phyloP scores from a whole-genome alignment of 306 rosid species.

The Mimosa pudica region DNA sequence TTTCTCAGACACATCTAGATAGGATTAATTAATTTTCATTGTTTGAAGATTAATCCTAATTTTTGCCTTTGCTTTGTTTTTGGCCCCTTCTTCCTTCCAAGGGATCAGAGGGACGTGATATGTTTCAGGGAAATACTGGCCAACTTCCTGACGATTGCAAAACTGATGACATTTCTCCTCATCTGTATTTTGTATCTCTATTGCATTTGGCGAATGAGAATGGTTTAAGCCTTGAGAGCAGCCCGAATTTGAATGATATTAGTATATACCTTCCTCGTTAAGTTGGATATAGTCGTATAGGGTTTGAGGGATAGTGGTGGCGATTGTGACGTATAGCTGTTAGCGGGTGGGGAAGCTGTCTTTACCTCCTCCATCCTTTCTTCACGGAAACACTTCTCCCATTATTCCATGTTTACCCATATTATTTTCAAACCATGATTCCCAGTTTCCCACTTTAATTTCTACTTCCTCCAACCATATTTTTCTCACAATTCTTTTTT shows the following conservation, averaged over 20 bases:
- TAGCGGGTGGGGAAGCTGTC: background rate
- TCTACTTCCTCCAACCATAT: background rate
- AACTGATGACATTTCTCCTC: constrained; percentile 90
- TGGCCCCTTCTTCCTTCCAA: constrained; percentile 23
- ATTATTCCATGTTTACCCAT: background rate
- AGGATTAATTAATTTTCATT: background rate
- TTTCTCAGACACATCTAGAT: background rate
- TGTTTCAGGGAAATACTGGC: constrained; percentile 75
- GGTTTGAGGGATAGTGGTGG: background rate
- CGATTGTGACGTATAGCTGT: background rate
- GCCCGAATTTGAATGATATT: constrained; percentile 72
- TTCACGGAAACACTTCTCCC: background rate
- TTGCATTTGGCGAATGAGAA: constrained; percentile 92
- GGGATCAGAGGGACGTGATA: constrained; percentile 53
- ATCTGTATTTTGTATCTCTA: constrained; percentile 90
- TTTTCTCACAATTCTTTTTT: background rate
- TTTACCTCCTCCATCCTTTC: background rate
- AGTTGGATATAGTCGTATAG: background rate
- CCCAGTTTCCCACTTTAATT: background rate
- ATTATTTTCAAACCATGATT: background rate
- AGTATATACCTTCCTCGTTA: constrained; percentile 46
- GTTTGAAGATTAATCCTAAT: constrained; percentile 27
- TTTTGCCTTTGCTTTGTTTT: constrained; percentile 27
- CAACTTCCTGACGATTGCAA: constrained; percentile 70
- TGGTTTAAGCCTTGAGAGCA: constrained; percentile 69